phyloP scores from a whole-genome alignment of 2,329 filamentous ascomycete genomes.

The Calonectria leucothoes region DNA sequence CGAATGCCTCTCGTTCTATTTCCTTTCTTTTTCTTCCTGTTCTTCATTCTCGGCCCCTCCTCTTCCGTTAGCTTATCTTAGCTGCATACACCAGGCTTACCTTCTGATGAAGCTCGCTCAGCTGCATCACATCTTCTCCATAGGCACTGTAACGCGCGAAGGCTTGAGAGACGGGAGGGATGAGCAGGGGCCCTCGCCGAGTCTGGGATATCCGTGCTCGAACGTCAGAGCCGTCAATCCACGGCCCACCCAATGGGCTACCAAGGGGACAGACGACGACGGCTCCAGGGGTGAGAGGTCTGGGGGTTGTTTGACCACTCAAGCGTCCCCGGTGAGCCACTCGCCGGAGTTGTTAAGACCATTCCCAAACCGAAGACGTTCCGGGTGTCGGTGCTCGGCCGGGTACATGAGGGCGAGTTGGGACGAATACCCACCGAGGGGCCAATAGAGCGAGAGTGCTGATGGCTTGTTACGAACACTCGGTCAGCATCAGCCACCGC shows the following conservation, averaged over 20 bases:
- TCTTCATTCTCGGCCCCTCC: not conserved
- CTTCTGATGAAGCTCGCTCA: not conserved
- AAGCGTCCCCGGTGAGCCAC: not conserved
- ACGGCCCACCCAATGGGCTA: not conserved
- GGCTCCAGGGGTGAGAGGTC: not conserved
- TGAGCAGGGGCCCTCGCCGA: slow-evolving; percentile 16
- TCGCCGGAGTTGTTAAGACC: not conserved
- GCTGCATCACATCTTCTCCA: not conserved
- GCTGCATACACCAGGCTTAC: not conserved
- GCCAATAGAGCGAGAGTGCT: not conserved
- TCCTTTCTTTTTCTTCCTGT: too few species aligned
- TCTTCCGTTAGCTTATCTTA: not conserved
- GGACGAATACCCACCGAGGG: slow-evolving; percentile 11
- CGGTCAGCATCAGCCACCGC: slow-evolving; percentile 1
- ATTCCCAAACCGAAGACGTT: slow-evolving; percentile 16
- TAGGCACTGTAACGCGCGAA: slow-evolving; percentile 1
- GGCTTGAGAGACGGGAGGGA: not conserved
- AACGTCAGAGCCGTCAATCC: slow-evolving; percentile 1
- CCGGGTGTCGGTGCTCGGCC: slow-evolving; percentile 2
- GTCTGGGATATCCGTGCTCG: slow-evolving; percentile 14
- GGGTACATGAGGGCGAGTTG: slow-evolving; percentile 10
- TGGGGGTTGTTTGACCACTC: slow-evolving; percentile 13
- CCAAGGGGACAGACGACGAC: slow-evolving; percentile 11
- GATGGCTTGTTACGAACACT: not conserved
- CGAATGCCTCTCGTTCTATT: not conserved